Evolutionary conservation across 345 rosid species (phyloP).

Genomic region (Cardamine chenopodiifolia): DNA sequence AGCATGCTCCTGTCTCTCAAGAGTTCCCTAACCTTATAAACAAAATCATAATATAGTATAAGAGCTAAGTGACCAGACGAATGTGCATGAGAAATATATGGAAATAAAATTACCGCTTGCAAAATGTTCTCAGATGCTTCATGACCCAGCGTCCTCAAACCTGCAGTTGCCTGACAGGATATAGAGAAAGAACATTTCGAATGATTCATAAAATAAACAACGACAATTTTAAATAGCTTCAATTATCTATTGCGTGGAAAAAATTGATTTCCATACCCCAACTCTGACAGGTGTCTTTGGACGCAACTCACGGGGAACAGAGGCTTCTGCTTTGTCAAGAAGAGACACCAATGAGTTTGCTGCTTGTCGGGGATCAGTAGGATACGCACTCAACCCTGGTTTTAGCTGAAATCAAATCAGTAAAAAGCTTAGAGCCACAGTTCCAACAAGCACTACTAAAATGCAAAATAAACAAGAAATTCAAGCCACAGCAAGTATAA

Average conservation of each 20-base stretch:
- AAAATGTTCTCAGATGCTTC: slow-evolving; percentile 85
- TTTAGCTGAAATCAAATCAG: slow-evolving; percentile 53
- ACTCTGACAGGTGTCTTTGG: slow-evolving; percentile 94
- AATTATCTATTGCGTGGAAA: neutral
- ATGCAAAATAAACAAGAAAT: neutral
- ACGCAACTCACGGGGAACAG: slow-evolving; percentile 77
- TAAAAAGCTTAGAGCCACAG: slow-evolving; percentile 23
- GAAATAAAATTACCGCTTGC: slow-evolving; percentile 61
- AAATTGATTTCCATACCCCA: slow-evolving; percentile 62
- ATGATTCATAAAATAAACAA: slow-evolving; percentile 3
- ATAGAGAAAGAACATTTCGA: neutral
- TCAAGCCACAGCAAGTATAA: neutral
- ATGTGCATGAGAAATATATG: slow-evolving; percentile 17
- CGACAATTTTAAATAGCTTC: neutral
- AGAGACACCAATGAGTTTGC: slow-evolving; percentile 68
- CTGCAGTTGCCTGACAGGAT: slow-evolving; percentile 82
- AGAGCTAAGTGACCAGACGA: slow-evolving; percentile 19
- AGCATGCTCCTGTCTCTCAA: slow-evolving; percentile 76
- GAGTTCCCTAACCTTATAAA: slow-evolving; percentile 77
- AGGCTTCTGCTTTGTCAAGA: slow-evolving; percentile 84
- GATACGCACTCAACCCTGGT: slow-evolving; percentile 87
- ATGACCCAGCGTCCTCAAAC: slow-evolving; percentile 79
- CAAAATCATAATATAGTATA: slow-evolving; percentile 28
- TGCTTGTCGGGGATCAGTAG: slow-evolving; percentile 70
- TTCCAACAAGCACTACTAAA: slow-evolving; percentile 14